Evolutionary conservation across 345 rosid genomes (phyloP), one percentile per base, ranked within the genome.

Genomic region (Gossypium sturtianum): DNA sequence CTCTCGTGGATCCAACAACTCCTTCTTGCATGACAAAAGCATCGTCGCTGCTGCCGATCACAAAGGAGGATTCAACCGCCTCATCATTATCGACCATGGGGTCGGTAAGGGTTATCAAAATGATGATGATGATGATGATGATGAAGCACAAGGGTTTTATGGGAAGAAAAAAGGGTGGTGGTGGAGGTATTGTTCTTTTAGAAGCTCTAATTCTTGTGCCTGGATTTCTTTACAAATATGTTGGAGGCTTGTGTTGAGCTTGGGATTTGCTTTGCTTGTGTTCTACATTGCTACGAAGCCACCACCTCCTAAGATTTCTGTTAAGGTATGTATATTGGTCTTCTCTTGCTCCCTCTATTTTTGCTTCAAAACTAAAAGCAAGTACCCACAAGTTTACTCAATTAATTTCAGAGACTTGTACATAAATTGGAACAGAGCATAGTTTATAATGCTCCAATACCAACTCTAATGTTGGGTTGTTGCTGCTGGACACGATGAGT

Each of bases 281-380:
- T 93, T 90, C 83, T 93, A 88, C 82, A 56, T 87, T 57, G 88
- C 90, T n/a, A 87, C 96, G 13, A 90, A 91, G 61, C 98, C 98
- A 41, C 91, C 98, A 22, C 82, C 82, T 20, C 98, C 98, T 15
- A 60, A 77, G 41, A 56, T 91, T 12, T 89, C 90, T n/a, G 29
- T 92, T 53, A 82, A 86, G 93, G 98, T 93, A 86, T 45, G 41
- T 5, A 15, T 2, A 16, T 60, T 6, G 7, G 61, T 57, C 74
- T 29, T 53, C 76, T 73, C 25, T 17, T 1, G 2, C 38, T 66
- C 70, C 12, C 3, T 60, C 11, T 57, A 9, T 57, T 57, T 57
- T 34, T 9, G 22, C 0, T 27, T 34, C 20, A 9, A 20, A 20
- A 58, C 34, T 22, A 23, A 58, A 45, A 22, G 3, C 15, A 57